Evolutionary conservation across 2,329 filamentous ascomycete species (phyloP), one percentile per base, ranked within the genome.

Genomic region (Ophiostoma angusticollis): DNA sequence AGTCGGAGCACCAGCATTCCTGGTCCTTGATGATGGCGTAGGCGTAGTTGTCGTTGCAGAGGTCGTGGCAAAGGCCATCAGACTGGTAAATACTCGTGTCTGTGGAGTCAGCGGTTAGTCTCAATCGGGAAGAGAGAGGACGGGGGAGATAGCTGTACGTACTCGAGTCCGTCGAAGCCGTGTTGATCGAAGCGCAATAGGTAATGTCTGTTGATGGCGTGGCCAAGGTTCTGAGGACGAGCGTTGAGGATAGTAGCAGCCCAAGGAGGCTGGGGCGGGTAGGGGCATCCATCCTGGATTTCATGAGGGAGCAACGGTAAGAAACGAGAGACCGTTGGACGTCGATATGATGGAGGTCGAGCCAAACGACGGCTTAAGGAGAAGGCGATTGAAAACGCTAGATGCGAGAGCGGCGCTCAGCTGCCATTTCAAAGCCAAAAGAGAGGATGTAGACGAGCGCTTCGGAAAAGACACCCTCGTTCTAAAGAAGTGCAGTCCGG

Each of bases 1-100:
- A 77, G 54, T 85, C 70, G 27, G 79, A 78, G 55, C 83, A 89
- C 80, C 80, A 89, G 54, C 83, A 89, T 37, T 66, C 57, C 23
- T 72, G 62, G 13, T 59, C 66, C 49, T 84, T 70, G 1, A 86
- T 62, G 34, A 89, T 64, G 47, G 79, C 80, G 45, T 78, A 83
- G 28, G 81, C 80, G 47, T 67, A 81, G 13, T 64, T 49, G 18
- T 50, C 48, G 16, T 53, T 50, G 58, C 83, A 89, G 35, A 67
- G 67, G 35, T 71, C 60, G 35, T 64, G 59, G 54, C 83, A 89
- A 11, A 76, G 67, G 22, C 81, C 81, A 49, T 84, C 76, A 16
- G 80, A 81, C 54, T 85, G 79, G 45, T 59, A 79, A 47, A 67
- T 68, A 45, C 65, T 70, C 23, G 55, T 52, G 46, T 73, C 74